Conservation (phyloP, 1,139 yeast species). For the Candida frijolesensis region DNA sequence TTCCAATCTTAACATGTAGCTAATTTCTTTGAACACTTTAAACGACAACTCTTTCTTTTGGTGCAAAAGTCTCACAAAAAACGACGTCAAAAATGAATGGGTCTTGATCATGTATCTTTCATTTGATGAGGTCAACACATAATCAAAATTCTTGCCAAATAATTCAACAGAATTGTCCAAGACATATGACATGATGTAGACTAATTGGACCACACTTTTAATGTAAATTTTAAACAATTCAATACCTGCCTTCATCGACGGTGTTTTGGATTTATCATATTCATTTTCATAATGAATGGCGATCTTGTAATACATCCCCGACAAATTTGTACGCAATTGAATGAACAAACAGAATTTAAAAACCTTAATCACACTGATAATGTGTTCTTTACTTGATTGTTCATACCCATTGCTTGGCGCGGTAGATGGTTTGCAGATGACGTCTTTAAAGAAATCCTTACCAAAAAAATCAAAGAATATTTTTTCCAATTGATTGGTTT, state of each 20-base stretch:
- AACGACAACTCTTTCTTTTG: constrained; percentile 39
- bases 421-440: constrained; percentile 37
- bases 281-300: constrained; percentile 46
- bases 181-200: constrained; percentile 48
- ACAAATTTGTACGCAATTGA: constrained; percentile 43
- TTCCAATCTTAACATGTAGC: constrained; percentile 30
- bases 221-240: constrained; percentile 48
- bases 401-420: constrained; percentile 21
- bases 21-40: constrained; percentile 24
- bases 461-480: constrained; percentile 43
- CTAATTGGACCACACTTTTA: constrained; percentile 46
- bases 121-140: constrained; percentile 38
- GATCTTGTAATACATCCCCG: constrained; percentile 47
- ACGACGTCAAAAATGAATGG: constrained; percentile 43
- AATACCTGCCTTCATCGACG: constrained; percentile 36
- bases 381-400: constrained; percentile 22
- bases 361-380: constrained; percentile 32
- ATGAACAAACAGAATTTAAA: constrained; percentile 38
- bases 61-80: constrained; percentile 44
- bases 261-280: constrained; percentile 28
- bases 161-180: constrained; percentile 47
- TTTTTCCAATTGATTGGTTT: constrained; percentile 42
- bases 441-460: constrained; percentile 45
- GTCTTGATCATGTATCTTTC: constrained; percentile 48
- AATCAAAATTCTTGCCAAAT: constrained; percentile 47